A percentile compares a stretch with the other conserved stretches of the same genome.
These are phyloP conservation scores for Lasiosphaeria hispida DNA, from an alignment of 495 filamentous ascomycete genomes.

Conservation along the genomic window DNA sequence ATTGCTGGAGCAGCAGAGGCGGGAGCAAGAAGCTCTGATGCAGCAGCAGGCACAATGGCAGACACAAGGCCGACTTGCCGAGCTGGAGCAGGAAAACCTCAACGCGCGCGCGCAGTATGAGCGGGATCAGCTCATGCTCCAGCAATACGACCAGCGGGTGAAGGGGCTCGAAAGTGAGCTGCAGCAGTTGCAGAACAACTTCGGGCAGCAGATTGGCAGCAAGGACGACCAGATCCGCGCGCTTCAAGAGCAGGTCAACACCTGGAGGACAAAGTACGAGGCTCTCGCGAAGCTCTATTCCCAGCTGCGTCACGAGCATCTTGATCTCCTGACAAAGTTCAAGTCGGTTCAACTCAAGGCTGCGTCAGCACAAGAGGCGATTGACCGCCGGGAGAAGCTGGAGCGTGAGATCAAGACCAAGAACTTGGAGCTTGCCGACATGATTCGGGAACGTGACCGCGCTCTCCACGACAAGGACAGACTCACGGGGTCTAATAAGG, in stretches of 20 bases:
- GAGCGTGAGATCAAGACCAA: constrained; percentile 98
- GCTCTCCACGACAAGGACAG: constrained; percentile 93
- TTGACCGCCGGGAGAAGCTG: constrained; percentile 89
- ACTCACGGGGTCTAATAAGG: constrained; percentile 76
- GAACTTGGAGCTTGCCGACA: constrained; percentile 95
- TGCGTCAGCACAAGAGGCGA: constrained; percentile 93
- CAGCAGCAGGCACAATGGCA: constrained; percentile 86
- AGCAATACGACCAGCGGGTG: constrained; percentile 92
- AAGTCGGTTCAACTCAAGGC: constrained; percentile 95
- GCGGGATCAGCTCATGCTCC: constrained; percentile 91
- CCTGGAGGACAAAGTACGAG: constrained; percentile 96
- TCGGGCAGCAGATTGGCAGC: constrained; percentile 78
- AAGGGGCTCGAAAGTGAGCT: constrained; percentile 91
- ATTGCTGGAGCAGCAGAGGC: constrained; percentile 82
- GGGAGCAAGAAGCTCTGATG: constrained; percentile 86
- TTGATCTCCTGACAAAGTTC: constrained; percentile 91
- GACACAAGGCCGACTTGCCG: constrained; percentile 87
- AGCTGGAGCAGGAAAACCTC: constrained; percentile 91
- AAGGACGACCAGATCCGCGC: constrained; percentile 93
- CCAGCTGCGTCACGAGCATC: constrained; percentile 90
- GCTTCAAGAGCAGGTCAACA: constrained; percentile 92
- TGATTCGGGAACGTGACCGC: constrained; percentile 95
- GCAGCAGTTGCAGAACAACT: constrained; percentile 73
- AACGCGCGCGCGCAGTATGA: constrained; percentile 94
- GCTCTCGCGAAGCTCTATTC: constrained; percentile 95